Evolutionary conservation across 2,329 filamentous ascomycete genomes (phyloP), one percentile per base, ranked within the genome.

Genomic region (Camillea tinctor): DNA sequence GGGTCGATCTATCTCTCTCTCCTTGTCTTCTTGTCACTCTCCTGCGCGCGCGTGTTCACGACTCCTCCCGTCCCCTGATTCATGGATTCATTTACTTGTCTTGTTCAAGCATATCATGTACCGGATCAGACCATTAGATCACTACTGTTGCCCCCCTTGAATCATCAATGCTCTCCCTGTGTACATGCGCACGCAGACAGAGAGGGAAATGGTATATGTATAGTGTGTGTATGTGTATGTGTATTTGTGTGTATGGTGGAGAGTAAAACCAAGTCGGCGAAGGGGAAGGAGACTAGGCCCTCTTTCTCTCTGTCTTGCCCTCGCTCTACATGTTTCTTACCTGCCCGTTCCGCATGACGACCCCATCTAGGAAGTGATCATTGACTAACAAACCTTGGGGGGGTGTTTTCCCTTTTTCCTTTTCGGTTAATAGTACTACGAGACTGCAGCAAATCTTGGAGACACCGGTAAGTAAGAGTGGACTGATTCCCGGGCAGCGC

Each of bases 371-470:
- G 36, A 44, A 44, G 36, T 44, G 36, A 44, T 44, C 36, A 67
- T 64, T 62, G 65, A 71, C 68, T 60, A 62, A 66, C 61, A 56
- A 54, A 51, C 30, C 61, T 64, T 65, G 65, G 26, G 26, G 3
- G 26, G 24, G 24, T 8, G 8, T 30, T 30, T 9, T 30, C 13
- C 13, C 26, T 30, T 9, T n/a, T 9, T 11, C 26, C 26, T 30
- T 11, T 30, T 30, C 8, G 8, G 64, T 82, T 11, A n/a, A 17
- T 44, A 96, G 83, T 99, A 98, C 76, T 99, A 98, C 76, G 94
- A 98, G 78, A 97, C 94, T 9, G 95, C 95, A 24, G 95, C 95
- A 62, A 98, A 99, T 74, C 79, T 99, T 66, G 95, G 95, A 62
- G 95, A 99, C 76, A 92, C 91, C 51, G 86, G 86, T 87, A 76